These are phyloP conservation scores for Amorphotheca resinae DNA, from an alignment of 495 filamentous ascomycete species.

Conservation along the genomic window DNA sequence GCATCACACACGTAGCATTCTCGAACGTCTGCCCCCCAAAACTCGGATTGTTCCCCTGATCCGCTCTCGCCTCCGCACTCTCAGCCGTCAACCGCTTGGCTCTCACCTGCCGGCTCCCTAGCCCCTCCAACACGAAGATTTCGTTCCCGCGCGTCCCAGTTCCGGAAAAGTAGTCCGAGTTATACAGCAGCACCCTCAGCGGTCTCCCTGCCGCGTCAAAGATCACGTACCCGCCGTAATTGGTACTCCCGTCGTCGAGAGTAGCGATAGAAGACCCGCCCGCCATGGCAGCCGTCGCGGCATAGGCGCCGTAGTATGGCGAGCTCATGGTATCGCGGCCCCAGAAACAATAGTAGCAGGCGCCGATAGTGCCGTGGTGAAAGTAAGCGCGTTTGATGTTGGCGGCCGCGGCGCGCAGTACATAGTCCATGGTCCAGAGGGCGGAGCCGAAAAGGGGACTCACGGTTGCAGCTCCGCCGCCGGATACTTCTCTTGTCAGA, in stretches of 20 bases:
- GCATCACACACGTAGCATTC: conserved; percentile 37
- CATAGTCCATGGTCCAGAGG: conserved; percentile 50
- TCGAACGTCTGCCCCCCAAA: conserved; percentile 43
- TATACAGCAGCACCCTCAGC: conserved; percentile 37
- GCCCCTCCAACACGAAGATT: conserved; percentile 33
- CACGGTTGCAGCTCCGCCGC: conserved; percentile 36
- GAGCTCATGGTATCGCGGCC: conserved; percentile 41
- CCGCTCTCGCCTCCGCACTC: conserved; percentile 35
- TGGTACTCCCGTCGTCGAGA: conserved; percentile 34
- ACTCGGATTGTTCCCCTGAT: conserved; percentile 32
- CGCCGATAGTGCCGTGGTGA: conserved; percentile 50
- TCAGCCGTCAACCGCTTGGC: conserved; percentile 43
- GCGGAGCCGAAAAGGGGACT: conserved; percentile 45
- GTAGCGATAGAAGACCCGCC: conserved; percentile 36
- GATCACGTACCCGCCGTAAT: conserved; percentile 40
- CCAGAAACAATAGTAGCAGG: conserved; percentile 51
- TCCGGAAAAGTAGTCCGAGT: conserved; percentile 43
- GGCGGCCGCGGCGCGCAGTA: conserved; percentile 31
- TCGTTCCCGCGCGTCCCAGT: conserved; percentile 33
- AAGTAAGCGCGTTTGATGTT: conserved; percentile 44
- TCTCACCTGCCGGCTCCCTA: conserved; percentile 26
- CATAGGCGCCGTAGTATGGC: conserved; percentile 47
- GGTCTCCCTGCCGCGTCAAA: conserved; percentile 31
- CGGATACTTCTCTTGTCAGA: conserved; percentile 24
- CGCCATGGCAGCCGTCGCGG: conserved; percentile 39